Evolutionary conservation across 176 grass and related monocot genomes (phyloP).

Genomic region (Oryza meridionalis): DNA sequence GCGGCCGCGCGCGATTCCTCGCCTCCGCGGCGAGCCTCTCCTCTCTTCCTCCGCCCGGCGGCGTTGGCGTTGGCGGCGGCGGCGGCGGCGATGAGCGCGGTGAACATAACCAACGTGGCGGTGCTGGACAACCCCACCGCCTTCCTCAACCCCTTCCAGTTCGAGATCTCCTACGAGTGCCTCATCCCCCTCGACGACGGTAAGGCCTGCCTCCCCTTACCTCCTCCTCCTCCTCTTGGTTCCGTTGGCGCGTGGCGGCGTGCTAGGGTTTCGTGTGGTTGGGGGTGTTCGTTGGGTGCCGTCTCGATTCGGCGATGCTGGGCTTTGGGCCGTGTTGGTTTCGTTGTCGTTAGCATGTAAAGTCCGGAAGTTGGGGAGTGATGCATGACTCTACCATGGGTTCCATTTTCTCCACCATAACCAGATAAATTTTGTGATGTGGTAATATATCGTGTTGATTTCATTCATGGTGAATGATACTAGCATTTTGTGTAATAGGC

Average conservation of each 20-base stretch:
- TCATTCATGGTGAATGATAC: neutral
- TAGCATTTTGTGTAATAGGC: too few relatives aligned
- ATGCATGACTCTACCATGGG: neutral
- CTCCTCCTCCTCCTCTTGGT: neutral
- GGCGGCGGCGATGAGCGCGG: slow-evolving; percentile 83
- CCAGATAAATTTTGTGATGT: neutral
- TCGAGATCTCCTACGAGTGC: slow-evolving; percentile 99
- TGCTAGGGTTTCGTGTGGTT: slow-evolving; percentile 36
- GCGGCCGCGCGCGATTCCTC: slow-evolving; percentile 10
- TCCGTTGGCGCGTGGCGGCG: neutral
- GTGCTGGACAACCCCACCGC: slow-evolving; percentile 96
- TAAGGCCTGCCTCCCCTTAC: neutral
- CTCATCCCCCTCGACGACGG: slow-evolving; percentile 94
- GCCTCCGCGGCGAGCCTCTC: neutral
- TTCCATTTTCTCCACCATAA: neutral
- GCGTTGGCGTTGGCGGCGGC: neutral
- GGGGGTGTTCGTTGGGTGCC: neutral
- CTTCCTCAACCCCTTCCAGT: slow-evolving; percentile 98
- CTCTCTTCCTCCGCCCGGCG: neutral
- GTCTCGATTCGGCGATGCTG: neutral
- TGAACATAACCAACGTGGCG: slow-evolving; percentile 98
- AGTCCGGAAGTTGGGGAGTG: neutral
- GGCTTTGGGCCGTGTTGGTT: neutral
- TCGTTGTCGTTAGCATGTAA: neutral
- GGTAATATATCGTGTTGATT: neutral